Conservation (phyloP, 2,329 filamentous ascomycete species). For the Aspergillus quadricinctus region DNA sequence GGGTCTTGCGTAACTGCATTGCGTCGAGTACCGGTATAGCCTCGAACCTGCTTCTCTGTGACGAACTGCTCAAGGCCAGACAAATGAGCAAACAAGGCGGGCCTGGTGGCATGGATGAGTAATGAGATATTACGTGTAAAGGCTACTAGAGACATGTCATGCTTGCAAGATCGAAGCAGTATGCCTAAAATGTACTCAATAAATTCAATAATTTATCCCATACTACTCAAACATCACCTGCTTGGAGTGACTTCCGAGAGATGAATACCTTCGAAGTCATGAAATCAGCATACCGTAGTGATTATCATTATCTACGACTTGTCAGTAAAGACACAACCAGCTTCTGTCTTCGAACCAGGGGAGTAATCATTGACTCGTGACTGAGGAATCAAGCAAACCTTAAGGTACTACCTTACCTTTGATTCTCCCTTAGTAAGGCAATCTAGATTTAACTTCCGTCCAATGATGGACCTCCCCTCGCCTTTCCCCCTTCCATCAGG, state of each 20-base stretch:
- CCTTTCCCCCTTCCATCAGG: background rate
- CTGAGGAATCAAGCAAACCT: background rate
- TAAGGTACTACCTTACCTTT: background rate
- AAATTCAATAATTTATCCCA: constrained; percentile 4
- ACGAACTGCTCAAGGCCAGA: constrained; percentile 94
- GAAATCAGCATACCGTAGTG: background rate
- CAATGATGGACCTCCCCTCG: background rate
- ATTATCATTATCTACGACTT: background rate
- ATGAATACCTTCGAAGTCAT: background rate
- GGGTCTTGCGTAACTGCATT: constrained; percentile 87
- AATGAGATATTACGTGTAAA: constrained; percentile 24
- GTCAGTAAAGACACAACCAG: background rate
- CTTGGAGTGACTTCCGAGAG: background rate
- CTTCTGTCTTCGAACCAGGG: background rate
- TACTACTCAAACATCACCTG: background rate
- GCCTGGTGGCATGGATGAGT: constrained; percentile 42
- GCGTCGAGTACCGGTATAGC: constrained; percentile 93
- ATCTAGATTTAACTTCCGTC: background rate
- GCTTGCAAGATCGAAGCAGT: constrained; percentile 17
- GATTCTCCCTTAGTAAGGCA: background rate
- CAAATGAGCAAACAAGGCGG: constrained; percentile 67
- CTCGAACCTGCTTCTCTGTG: constrained; percentile 88
- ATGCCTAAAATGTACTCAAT: constrained; percentile 17
- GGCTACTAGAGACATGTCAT: constrained; percentile 15
- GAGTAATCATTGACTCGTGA: background rate